Evolutionary conservation across 768 basidiomycete genomes (phyloP), one percentile per base, ranked within the genome.

Genomic region (Lentinus tigrinus): DNA sequence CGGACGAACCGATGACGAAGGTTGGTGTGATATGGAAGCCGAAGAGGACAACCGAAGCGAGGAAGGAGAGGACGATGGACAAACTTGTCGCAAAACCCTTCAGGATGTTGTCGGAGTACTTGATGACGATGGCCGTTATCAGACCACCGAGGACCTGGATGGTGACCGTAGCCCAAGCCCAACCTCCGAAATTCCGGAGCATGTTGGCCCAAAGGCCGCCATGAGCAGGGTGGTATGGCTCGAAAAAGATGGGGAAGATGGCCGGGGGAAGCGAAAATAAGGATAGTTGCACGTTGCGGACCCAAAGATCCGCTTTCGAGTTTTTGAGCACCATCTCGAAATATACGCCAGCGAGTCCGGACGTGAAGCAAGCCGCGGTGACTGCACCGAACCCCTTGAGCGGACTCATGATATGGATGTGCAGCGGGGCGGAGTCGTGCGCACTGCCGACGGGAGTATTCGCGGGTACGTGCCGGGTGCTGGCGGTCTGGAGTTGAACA

Each of bases 81-180:
- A 98, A 81, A 61, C 87, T 89, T 2, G 96, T 99, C 4, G 96
- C 96, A 67, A 99, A 99, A n/a, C 96, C 96, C 70, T 97, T 96
- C 67, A 93, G 78, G 65, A 92, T 93, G 70, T 97, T 98, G 73
- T 95, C 93, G 55, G 91, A 91, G 69, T 98, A 96, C 72, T 95
- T 93, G 81, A 98, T 98, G 57, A 98, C 97, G 28, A 98, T 72
- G 1, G 97, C 96, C 4, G 96, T 98, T 60, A 98, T 73, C 44
- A 98, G 78, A 1, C 97, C 96, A 27, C 97, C 97, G 57, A 95
- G 81, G 37, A 97, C 95, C 73, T 98, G 95, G 26, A 87, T 87
- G 23, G 76, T 70, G 26, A 99, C 95, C 1, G 95, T 96, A 19
- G 92, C 91, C 89, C 95, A 95, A 0, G 97, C 97, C 95, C 95